Base-by-base conservation (phyloP, 106 monocot genomes). In the Dendrobium nobile region DNA sequence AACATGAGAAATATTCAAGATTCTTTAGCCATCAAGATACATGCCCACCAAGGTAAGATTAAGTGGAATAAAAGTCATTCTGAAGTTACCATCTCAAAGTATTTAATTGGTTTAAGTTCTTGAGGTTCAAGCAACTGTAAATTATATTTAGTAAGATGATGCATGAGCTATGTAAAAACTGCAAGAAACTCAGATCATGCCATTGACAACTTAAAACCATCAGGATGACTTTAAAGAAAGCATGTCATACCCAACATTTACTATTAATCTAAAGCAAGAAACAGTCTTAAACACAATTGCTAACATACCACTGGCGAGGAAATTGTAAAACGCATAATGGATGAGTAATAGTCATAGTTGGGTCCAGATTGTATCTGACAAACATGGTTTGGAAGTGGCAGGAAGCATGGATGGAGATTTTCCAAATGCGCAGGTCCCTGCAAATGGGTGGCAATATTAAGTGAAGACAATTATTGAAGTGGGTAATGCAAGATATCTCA, bases 231-330 rank as follows among this genome's bases (percentile, higher is more conserved):
- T 70, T 37, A 33, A 33, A 9, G 15, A 70, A 5, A 83, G 54
- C 68, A 31, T 33, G 16, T 18, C 37, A 18, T 41, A 79, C 40
- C 45, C 5, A 28, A 33, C 20, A 33, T 2, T 80, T 20, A 27
- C 26, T 42, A 45, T 7, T 22, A 81, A 16, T 43, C 55, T 13
- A 55, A 44, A 47, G 9, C 64, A 10, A 73, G n/a, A 40, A 73
- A 70, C 47, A 26, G 6, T n/a, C 18, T 2, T 41, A 40, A 58
- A 78, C 19, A 37, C 16, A 78, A 18, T 45, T 40, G 79, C 8
- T 54, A 26, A 18, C 86, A 82, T 95, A 99, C 98, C 95, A 99
- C 95, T 75, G 91, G 98, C 61, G 98, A 95, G 5, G 98, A 95
- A 89, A 99, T 82, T 33, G 81, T 79, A 79, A 95, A 99, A 24